Evolutionary conservation across 768 basidiomycete genomes (phyloP).

Genomic region (Daedalea quercina): DNA sequence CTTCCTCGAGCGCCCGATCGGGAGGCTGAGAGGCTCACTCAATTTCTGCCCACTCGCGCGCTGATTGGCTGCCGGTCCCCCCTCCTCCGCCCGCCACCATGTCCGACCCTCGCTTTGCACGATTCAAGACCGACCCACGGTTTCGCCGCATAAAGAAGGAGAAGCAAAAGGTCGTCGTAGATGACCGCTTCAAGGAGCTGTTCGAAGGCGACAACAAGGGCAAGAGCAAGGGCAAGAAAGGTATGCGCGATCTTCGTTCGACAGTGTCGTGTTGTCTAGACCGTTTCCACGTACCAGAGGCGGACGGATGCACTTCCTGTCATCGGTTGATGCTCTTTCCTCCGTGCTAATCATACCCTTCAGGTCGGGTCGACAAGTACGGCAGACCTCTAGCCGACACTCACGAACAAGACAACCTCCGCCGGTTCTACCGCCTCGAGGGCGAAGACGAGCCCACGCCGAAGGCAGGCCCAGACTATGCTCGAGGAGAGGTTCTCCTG

Average conservation of each 20-base stretch:
- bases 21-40: neutral
- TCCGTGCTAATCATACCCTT: slow-evolving; percentile 11
- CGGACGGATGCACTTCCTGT: too few species aligned
- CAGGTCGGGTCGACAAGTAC: slow-evolving; percentile 82
- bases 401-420: slow-evolving; percentile 70
- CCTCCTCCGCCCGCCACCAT: slow-evolving; percentile 26
- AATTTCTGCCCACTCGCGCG: neutral
- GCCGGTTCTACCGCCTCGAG: slow-evolving; percentile 75
- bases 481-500: slow-evolving; percentile 82
- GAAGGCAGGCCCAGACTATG: slow-evolving; percentile 53
- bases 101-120: slow-evolving; percentile 84
- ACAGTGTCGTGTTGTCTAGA: neutral
- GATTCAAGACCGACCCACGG: slow-evolving; percentile 85
- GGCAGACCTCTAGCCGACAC: slow-evolving; percentile 65
- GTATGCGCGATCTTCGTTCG: slow-evolving; percentile 1
- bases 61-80: neutral
- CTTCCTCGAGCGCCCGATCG: neutral
- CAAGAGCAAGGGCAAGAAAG: slow-evolving; percentile 26
- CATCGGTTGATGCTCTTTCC: too few species aligned
- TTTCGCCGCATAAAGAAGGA: slow-evolving; percentile 83
- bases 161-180: slow-evolving; percentile 77
- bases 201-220: slow-evolving; percentile 45
- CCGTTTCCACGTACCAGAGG: too few species aligned
- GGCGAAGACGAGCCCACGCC: slow-evolving; percentile 29
- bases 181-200: slow-evolving; percentile 85